Conservation (phyloP, 345 rosid species). For the Aquilaria yunnanensis region DNA sequence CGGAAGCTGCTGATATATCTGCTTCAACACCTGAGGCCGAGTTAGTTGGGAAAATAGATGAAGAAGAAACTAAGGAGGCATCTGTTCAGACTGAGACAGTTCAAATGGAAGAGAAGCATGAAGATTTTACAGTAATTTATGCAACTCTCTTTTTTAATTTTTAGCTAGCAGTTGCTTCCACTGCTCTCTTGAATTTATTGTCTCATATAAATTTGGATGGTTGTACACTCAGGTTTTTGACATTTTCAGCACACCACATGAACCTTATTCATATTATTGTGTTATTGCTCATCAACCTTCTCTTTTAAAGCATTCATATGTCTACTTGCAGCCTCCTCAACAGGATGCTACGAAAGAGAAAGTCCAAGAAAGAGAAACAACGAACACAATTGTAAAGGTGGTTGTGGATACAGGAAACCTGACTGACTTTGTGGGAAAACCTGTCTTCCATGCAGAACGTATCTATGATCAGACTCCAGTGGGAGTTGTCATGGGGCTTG, state of each 20-base stretch:
- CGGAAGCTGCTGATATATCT: constrained; percentile 18
- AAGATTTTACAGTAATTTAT: constrained; percentile 34
- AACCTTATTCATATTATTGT: constrained; percentile 10
- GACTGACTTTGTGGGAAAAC: constrained; percentile 85
- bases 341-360: constrained; percentile 42
- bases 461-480: constrained; percentile 81
- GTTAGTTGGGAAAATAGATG: constrained; percentile 22
- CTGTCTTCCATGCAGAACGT: constrained; percentile 93
- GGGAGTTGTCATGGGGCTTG: constrained; percentile 99
- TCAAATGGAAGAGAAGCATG: constrained; percentile 16
- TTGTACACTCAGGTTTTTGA: too few species aligned
- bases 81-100: constrained; percentile 15
- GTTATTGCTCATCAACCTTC: not conserved
- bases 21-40: constrained; percentile 23
- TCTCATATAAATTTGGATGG: too few species aligned
- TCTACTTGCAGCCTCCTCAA: constrained; percentile 3
- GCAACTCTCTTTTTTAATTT: too few species aligned
- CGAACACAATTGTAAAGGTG: constrained; percentile 43
- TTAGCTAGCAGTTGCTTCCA: too few species aligned
- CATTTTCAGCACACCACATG: not conserved
- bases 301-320: not conserved
- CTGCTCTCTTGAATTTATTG: too few species aligned
- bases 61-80: constrained; percentile 16
- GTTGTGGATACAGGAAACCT: constrained; percentile 62
- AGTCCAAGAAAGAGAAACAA: constrained; percentile 27